A percentile compares a stretch with the other conserved stretches of the same genome.
Evolutionary conservation across 495 filamentous ascomycete species (phyloP).

Genomic region (Aspergillus campestris): DNA sequence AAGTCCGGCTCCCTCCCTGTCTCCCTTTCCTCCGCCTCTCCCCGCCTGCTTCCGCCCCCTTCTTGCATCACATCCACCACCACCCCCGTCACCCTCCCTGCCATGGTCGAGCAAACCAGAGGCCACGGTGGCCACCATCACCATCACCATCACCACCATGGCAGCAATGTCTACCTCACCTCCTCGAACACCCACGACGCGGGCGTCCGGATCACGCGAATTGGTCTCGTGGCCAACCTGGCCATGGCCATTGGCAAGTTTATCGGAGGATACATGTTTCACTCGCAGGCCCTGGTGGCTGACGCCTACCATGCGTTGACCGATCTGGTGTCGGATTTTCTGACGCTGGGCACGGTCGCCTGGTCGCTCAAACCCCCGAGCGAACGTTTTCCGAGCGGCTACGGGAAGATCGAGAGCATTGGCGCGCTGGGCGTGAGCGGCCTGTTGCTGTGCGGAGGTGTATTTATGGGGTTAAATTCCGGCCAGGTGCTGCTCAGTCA

Average conservation of each 20-base stretch:
- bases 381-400: constrained; percentile 75
- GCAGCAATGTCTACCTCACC: constrained; percentile 83
- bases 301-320: constrained; percentile 93
- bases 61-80: constrained; percentile 6
- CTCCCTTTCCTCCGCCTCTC: constrained; percentile 15
- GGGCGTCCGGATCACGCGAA: constrained; percentile 87
- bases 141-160: constrained; percentile 60
- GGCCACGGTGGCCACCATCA: constrained; percentile 26
- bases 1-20: background rate
- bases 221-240: constrained; percentile 86
- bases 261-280: constrained; percentile 83
- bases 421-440: constrained; percentile 88
- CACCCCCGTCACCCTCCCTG: constrained; percentile 8
- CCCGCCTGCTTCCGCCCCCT: constrained; percentile 12
- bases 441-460: constrained; percentile 75
- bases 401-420: constrained; percentile 95
- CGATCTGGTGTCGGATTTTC: constrained; percentile 87
- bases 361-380: constrained; percentile 82
- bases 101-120: constrained; percentile 35
- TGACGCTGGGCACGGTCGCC: constrained; percentile 87
- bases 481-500: constrained; percentile 67
- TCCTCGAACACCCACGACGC: constrained; percentile 87
- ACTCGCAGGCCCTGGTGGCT: constrained; percentile 87
- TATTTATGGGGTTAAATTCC: constrained; percentile 82
- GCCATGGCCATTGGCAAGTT: constrained; percentile 92